Evolutionary conservation across 192 early-diverging fungal genomes (phyloP).

Genomic region (Entophlyctis luteolus): DNA sequence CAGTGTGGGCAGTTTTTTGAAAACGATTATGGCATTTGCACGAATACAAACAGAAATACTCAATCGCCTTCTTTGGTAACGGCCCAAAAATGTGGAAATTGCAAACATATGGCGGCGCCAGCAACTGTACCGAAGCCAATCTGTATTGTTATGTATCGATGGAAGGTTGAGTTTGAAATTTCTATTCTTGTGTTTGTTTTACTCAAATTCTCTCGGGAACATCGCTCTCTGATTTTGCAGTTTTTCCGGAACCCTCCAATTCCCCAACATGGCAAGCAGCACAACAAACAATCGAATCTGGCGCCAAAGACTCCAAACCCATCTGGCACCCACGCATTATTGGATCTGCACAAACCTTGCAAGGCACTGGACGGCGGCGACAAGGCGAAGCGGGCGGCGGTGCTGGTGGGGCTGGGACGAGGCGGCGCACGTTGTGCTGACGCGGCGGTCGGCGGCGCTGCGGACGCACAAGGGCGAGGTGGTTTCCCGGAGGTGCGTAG

Average conservation of each 20-base stretch:
- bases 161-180: background rate
- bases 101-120: background rate
- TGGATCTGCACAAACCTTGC: no score
- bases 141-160: conserved; percentile 7
- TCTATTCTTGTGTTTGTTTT: background rate
- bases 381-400: no score
- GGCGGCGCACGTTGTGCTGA: no score
- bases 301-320: background rate
- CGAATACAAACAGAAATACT: background rate
- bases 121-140: conserved; percentile 3
- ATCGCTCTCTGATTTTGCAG: background rate
- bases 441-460: no score
- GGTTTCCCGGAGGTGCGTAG: no score
- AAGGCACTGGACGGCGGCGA: no score
- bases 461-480: no score
- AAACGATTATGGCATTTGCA: background rate
- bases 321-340: conserved; percentile 12
- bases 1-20: background rate
- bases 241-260: conserved; percentile 16
- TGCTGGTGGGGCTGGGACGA: no score
- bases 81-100: conserved; percentile 13
- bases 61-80: background rate
- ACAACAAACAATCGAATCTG: background rate
- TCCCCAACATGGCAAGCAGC: conserved; percentile 2
- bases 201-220: background rate